Conservation (phyloP, 2,329 filamentous ascomycete genomes). For the Scedosporium dehoogii region DNA sequence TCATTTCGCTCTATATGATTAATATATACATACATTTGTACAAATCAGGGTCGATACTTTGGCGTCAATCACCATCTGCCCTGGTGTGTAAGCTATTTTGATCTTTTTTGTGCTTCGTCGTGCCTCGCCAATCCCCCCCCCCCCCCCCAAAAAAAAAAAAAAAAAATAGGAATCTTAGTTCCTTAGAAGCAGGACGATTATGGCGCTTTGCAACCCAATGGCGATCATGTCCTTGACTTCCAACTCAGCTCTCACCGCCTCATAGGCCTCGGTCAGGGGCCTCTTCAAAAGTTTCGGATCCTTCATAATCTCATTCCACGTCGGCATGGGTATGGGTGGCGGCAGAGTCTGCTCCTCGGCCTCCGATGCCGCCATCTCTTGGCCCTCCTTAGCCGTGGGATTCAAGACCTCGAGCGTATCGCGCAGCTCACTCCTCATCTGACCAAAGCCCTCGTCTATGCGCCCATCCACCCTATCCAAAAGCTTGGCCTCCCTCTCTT, state of each 20-base stretch:
- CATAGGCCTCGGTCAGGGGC: conserved; percentile 48
- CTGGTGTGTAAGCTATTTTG: neutral
- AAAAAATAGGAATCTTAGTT: neutral
- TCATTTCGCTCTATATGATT: conserved; percentile 6
- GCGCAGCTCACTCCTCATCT: conserved; percentile 24
- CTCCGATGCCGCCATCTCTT: conserved; percentile 9
- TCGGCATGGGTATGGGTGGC: conserved; percentile 12
- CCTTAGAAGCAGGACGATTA: conserved; percentile 37
- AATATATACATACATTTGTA: conserved; percentile 1
- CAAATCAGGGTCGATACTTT: neutral
- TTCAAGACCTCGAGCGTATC: conserved; percentile 17
- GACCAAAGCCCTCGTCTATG: conserved; percentile 8
- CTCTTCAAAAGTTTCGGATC: conserved; percentile 37
- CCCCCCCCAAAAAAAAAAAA: no score
- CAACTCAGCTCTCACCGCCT: conserved; percentile 52
- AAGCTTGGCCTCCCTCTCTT: conserved; percentile 60
- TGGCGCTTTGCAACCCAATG: conserved; percentile 55
- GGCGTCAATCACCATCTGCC: neutral
- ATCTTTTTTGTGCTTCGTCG: neutral
- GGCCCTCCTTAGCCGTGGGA: conserved; percentile 14
- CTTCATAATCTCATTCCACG: conserved; percentile 33
- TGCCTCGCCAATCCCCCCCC: neutral
- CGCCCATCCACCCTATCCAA: conserved; percentile 34
- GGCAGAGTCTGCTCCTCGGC: conserved; percentile 20
- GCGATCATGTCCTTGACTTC: conserved; percentile 61